Evolutionary conservation across 257 asterid genomes (phyloP).

Genomic region (Solanum infundibuliforme): DNA sequence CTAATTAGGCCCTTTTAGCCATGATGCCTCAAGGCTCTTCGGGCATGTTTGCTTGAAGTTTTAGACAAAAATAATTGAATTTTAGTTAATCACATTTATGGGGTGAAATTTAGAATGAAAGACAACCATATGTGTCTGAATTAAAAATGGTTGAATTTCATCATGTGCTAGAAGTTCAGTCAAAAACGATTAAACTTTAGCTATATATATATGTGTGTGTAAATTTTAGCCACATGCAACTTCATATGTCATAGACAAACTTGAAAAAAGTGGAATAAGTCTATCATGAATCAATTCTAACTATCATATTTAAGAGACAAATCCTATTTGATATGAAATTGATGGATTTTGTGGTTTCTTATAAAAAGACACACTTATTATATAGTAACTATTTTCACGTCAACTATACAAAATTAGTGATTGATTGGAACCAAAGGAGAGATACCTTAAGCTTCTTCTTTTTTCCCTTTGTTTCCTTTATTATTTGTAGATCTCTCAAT

Average conservation of each 20-base stretch:
- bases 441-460: background rate
- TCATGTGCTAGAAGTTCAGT: background rate
- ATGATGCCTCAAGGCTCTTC: background rate
- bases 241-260: background rate
- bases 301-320: background rate
- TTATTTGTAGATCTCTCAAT: background rate
- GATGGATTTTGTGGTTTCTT: background rate
- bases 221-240: background rate
- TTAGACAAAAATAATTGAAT: too few relatives aligned
- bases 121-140: too few relatives aligned
- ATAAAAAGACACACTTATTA: background rate
- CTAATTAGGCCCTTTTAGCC: background rate
- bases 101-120: too few relatives aligned
- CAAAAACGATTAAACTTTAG: background rate
- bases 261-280: background rate
- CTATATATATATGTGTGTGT: background rate
- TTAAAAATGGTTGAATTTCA: background rate
- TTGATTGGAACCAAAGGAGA: background rate
- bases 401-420: background rate
- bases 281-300: background rate
- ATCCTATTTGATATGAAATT: background rate
- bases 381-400: background rate
- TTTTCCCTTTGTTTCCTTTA: background rate
- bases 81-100: too few relatives aligned
- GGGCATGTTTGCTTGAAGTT: too few relatives aligned